A percentile compares a stretch with the other conserved stretches of the same genome.
Evolutionary conservation across 768 basidiomycete genomes (phyloP).

Genomic region (Pholiota microspora): DNA sequence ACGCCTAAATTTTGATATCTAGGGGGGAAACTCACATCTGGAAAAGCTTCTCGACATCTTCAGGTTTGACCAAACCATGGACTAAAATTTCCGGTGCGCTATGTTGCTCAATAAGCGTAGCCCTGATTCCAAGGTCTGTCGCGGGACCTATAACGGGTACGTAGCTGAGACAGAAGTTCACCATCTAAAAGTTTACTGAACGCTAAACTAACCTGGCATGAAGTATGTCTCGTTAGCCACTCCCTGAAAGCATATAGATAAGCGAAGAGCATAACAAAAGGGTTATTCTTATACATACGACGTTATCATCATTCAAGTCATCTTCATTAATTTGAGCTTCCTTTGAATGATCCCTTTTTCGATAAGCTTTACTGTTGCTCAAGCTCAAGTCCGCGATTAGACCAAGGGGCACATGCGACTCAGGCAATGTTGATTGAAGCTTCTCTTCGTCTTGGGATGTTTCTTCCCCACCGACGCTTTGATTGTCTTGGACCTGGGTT

Average conservation of each 20-base stretch:
- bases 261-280: constrained; percentile 6
- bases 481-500: constrained; percentile 21
- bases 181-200: constrained; percentile 1
- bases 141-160: constrained; percentile 53
- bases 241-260: constrained; percentile 42
- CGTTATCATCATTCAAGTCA: constrained; percentile 60
- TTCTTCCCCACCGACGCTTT: constrained; percentile 28
- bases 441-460: constrained; percentile 42
- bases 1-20: neutral
- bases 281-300: constrained; percentile 40
- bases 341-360: constrained; percentile 34
- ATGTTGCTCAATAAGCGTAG: constrained; percentile 71
- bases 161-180: constrained; percentile 5
- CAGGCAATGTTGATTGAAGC: constrained; percentile 53
- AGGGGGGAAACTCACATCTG: constrained; percentile 57
- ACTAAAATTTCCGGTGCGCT: constrained; percentile 81
- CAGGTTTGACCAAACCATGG: constrained; percentile 73
- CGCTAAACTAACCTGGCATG: constrained; percentile 55
- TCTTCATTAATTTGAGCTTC: constrained; percentile 36
- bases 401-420: constrained; percentile 72
- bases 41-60: constrained; percentile 82
- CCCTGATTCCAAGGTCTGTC: constrained; percentile 66
- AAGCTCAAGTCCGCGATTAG: constrained; percentile 72
- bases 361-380: constrained; percentile 46
- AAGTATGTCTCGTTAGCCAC: constrained; percentile 82